Percentiles rank a stretch among this genome's conserved stretches.
phyloP scores from a whole-genome alignment of 352 stramenopile species.

The Phytopythium litorale region DNA sequence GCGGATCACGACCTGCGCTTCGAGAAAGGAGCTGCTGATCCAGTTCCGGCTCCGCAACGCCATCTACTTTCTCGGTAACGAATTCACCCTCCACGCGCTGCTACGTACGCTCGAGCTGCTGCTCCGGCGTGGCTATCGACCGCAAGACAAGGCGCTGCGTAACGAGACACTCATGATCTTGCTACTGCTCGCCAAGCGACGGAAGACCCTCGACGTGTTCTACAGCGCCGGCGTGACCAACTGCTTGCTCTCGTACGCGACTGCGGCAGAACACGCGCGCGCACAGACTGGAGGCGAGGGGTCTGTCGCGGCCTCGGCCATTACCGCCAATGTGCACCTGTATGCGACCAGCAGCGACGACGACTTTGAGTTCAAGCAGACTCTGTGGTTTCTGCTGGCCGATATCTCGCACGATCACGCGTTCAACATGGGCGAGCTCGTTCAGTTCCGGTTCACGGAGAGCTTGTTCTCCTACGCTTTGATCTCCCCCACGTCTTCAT shows the following conservation, averaged over 20 bases:
- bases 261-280: slow-evolving; percentile 34
- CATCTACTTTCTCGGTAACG: slow-evolving; percentile 52
- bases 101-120: slow-evolving; percentile 57
- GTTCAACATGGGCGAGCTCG: slow-evolving; percentile 48
- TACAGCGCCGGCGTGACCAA: slow-evolving; percentile 50
- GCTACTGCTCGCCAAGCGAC: slow-evolving; percentile 46
- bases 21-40: slow-evolving; percentile 53
- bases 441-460: slow-evolving; percentile 70
- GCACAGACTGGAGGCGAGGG: slow-evolving; percentile 12
- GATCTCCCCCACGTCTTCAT: slow-evolving; percentile 2
- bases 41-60: slow-evolving; percentile 63
- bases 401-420: slow-evolving; percentile 45
- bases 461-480: slow-evolving; percentile 57
- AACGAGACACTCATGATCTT: slow-evolving; percentile 77
- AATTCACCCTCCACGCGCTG: slow-evolving; percentile 54
- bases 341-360: slow-evolving; percentile 69
- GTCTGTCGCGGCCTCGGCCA: slow-evolving; percentile 19
- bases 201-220: slow-evolving; percentile 48
- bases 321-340: slow-evolving; percentile 50
- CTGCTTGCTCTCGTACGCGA: slow-evolving; percentile 66
- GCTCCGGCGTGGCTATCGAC: slow-evolving; percentile 50
- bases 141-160: slow-evolving; percentile 76
- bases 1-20: slow-evolving; percentile 30
- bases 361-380: slow-evolving; percentile 84
- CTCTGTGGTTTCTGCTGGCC: slow-evolving; percentile 62